Percentiles rank a stretch among this genome's conserved stretches.
Evolutionary conservation across 352 stramenopile species (phyloP).

Genomic region (Plasmopara halstedii): DNA sequence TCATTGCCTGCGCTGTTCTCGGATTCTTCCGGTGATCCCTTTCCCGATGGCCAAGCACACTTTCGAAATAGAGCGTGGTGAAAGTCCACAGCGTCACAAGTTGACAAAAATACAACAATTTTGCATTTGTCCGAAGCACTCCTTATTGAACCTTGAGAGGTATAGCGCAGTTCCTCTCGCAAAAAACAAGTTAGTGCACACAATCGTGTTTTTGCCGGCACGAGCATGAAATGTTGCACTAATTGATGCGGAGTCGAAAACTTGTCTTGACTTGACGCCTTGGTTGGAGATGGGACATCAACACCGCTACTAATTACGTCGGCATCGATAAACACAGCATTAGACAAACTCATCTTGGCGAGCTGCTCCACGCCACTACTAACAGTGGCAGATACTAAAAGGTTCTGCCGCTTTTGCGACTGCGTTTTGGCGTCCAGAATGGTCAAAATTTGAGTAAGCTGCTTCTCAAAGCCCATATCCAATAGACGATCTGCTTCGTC

Average conservation of each 20-base stretch:
- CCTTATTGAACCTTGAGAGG: conserved; percentile 23
- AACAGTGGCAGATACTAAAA: conserved; percentile 85
- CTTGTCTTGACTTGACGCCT: conserved; percentile 33
- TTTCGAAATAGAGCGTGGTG: conserved; percentile 89
- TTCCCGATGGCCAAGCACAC: conserved; percentile 52
- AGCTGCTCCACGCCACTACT: conserved; percentile 81
- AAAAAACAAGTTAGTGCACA: conserved; percentile 90
- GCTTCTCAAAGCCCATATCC: conserved; percentile 99
- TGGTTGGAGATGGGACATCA: conserved; percentile 2
- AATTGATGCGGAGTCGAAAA: conserved; percentile 91
- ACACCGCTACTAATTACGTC: conserved; percentile 31
- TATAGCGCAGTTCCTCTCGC: conserved; percentile 48
- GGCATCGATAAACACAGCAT: conserved; percentile 70
- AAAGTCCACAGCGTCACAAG: conserved; percentile 96
- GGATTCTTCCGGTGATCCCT: conserved; percentile 76
- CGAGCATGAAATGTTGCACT: conserved; percentile 94
- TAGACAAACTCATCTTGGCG: conserved; percentile 72
- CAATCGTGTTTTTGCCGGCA: conserved; percentile 92
- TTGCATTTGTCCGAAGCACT: conserved; percentile 39
- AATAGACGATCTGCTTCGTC: conserved; percentile 99
- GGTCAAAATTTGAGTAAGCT: conserved; percentile 97
- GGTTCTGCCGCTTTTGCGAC: conserved; percentile 66
- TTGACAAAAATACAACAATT: conserved; percentile 96
- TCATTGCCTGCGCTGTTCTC: conserved; percentile 61
- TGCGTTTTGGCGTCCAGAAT: conserved; percentile 90